Evolutionary conservation across 179 eudicot genomes (phyloP), one percentile per base, ranked within the genome.

Genomic region (Actinidia arguta): DNA sequence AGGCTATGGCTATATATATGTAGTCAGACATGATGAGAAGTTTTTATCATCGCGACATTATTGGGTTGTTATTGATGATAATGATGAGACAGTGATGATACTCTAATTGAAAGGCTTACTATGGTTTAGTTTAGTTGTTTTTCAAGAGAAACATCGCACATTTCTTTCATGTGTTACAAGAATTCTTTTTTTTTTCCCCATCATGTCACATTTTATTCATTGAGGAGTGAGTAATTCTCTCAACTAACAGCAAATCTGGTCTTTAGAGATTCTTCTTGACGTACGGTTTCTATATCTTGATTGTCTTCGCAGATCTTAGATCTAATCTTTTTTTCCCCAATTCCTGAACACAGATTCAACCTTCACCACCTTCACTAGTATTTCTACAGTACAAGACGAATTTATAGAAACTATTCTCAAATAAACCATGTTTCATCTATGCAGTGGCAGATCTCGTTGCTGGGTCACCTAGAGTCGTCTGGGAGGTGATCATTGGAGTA

Each of bases 221-320:
- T n/a, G n/a, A n/a, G n/a, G n/a, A n/a, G n/a, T n/a, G n/a, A n/a
- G n/a, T n/a, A n/a, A n/a, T n/a, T n/a, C n/a, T n/a, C n/a, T n/a
- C n/a, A n/a, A n/a, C n/a, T n/a, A n/a, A n/a, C n/a, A n/a, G n/a
- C n/a, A n/a, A n/a, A n/a, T n/a, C n/a, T n/a, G n/a, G n/a, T n/a
- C n/a, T n/a, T n/a, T n/a, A n/a, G n/a, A n/a, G n/a, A n/a, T 66
- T 66, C 3, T 14, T 31, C 20, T 36, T 14, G 31, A 5, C 39
- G n/a, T 39, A 56, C 42, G 27, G n/a, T n/a, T 46, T 56, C 68
- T 12, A 61, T n/a, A 58, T 76, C 51, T 76, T 42, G 68, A 76
- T 76, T 58, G 79, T 24, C 68, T 42, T 76, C 18, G 12, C 79
- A 55, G 68, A 52, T n/a, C n/a, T n/a, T n/a, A n/a, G n/a, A n/a